phyloP scores from a whole-genome alignment of 148 eudicot species.

The Arbutus unedo region DNA sequence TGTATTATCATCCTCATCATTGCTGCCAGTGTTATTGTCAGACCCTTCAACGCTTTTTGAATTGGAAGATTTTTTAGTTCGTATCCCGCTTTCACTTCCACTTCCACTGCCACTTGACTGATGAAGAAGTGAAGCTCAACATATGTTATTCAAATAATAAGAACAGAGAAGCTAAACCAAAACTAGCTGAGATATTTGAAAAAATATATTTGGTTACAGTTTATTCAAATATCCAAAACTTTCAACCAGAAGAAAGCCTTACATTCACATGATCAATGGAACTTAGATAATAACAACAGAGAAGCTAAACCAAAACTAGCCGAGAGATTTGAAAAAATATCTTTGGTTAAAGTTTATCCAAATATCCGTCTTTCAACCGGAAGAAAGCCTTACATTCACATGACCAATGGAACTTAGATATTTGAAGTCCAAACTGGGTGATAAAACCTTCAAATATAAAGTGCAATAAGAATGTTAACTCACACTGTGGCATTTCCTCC shows the following conservation, averaged over 20 bases:
- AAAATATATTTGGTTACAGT: not conserved
- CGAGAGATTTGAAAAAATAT: not conserved
- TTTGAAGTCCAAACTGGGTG: not conserved
- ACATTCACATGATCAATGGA: not conserved
- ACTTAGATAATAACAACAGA: not conserved
- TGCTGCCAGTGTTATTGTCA: slow-evolving; percentile 44
- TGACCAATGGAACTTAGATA: not conserved
- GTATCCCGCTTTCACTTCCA: slow-evolving; percentile 61
- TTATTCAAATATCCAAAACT: not conserved
- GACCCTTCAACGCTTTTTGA: slow-evolving; percentile 47
- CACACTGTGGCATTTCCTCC: slow-evolving; percentile 84
- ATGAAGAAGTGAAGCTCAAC: slow-evolving; percentile 13
- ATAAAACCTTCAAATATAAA: slow-evolving; percentile 6
- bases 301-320: slow-evolving; percentile 11
- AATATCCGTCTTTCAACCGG: not conserved
- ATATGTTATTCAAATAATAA: not conserved
- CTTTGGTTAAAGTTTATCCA: not conserved
- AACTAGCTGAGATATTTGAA: not conserved
- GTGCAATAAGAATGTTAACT: slow-evolving; percentile 26
- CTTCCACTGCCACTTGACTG: slow-evolving; percentile 67
- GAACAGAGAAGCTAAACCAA: slow-evolving; percentile 8
- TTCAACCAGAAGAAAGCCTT: not conserved
- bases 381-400: not conserved
- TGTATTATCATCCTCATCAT: slow-evolving; percentile 44
- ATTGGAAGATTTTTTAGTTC: slow-evolving; percentile 39